Conservation (phyloP, 2,329 filamentous ascomycete genomes). For the Alternaria conjuncta region DNA sequence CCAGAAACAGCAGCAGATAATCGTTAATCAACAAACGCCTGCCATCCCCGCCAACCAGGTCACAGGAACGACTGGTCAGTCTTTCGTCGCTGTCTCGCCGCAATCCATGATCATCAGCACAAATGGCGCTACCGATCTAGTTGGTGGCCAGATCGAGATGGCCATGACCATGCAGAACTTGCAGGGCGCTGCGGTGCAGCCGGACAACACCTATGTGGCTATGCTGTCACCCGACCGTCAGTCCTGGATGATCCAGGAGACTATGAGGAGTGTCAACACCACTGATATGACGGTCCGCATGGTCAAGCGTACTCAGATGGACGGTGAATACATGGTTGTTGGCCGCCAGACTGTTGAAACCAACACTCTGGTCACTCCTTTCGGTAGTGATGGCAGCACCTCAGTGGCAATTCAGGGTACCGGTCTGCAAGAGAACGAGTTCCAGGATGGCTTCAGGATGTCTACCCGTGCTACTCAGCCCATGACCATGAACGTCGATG, state of each 20-base stretch:
- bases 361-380: slow-evolving; percentile 41
- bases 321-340: slow-evolving; percentile 49
- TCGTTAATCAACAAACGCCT: slow-evolving; percentile 49
- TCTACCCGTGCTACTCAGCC: slow-evolving; percentile 45
- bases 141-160: slow-evolving; percentile 47
- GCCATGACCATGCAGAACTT: slow-evolving; percentile 41
- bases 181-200: slow-evolving; percentile 37
- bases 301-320: slow-evolving; percentile 43
- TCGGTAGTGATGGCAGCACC: slow-evolving; percentile 34
- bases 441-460: slow-evolving; percentile 48
- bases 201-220: slow-evolving; percentile 46
- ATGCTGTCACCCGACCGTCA: slow-evolving; percentile 47
- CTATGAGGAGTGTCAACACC: slow-evolving; percentile 46
- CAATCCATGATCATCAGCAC: slow-evolving; percentile 47
- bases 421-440: slow-evolving; percentile 49
- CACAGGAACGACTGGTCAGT: slow-evolving; percentile 46
- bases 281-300: slow-evolving; percentile 48
- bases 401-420: slow-evolving; percentile 42
- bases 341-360: slow-evolving; percentile 47
- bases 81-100: slow-evolving; percentile 42
- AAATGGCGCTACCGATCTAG: slow-evolving; percentile 44
- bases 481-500: slow-evolving; percentile 45
- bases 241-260: slow-evolving; percentile 48
- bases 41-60: slow-evolving; percentile 45
- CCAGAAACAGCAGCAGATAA: slow-evolving; percentile 48